Percentiles rank a stretch among this genome's conserved stretches.
phyloP scores from a whole-genome alignment of 2,329 filamentous ascomycete species.

The Aspergillus ruber region DNA sequence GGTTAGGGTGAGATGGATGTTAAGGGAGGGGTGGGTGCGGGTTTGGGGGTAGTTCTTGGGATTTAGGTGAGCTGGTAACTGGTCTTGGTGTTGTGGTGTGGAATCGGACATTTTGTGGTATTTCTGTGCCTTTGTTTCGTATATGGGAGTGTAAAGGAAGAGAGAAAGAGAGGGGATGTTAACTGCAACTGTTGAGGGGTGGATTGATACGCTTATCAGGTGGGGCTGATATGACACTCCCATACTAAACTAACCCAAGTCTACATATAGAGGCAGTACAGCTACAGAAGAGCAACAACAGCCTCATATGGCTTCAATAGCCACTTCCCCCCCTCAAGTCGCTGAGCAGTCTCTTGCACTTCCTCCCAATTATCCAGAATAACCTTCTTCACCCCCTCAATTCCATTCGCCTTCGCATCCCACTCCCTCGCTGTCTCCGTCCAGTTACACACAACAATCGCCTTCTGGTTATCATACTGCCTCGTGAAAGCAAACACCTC shows the following conservation, averaged over 20 bases:
- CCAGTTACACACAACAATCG: constrained; percentile 26
- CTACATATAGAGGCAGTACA: background rate
- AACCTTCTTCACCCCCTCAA: constrained; percentile 14
- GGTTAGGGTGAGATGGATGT: constrained; percentile 39
- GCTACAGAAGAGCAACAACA: background rate
- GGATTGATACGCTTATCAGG: too few species aligned
- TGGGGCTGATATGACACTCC: background rate
- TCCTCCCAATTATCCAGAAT: background rate
- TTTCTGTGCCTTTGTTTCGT: background rate
- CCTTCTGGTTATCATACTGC: constrained; percentile 26
- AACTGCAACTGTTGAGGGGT: constrained; percentile 8
- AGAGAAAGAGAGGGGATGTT: background rate
- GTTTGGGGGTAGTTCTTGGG: constrained; percentile 36
- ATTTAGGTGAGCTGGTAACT: constrained; percentile 27
- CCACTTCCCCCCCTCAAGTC: background rate
- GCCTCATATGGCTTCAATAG: background rate
- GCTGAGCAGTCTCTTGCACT: background rate
- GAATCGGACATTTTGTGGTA: background rate
- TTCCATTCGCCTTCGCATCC: constrained; percentile 23
- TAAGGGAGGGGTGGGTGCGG: constrained; percentile 19
- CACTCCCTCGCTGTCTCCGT: constrained; percentile 26
- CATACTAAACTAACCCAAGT: background rate
- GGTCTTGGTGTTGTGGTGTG: background rate
- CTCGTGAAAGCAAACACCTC: constrained; percentile 53
- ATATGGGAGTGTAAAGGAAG: too few species aligned